phyloP scores from a whole-genome alignment of 345 rosid genomes.

The Camelina neglecta region DNA sequence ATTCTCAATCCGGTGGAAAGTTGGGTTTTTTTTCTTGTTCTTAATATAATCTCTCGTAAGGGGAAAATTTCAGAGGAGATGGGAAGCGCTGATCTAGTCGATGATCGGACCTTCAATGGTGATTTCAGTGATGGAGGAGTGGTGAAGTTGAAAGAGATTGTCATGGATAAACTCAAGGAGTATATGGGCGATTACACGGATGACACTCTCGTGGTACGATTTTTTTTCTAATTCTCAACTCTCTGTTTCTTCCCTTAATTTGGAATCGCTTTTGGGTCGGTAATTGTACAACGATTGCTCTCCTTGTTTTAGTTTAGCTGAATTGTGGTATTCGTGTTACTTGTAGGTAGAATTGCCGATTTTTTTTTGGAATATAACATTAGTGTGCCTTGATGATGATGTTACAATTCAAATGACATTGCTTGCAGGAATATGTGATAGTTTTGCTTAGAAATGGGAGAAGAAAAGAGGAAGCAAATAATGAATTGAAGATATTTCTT shows the following conservation, averaged over 20 bases:
- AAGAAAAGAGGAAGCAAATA: constrained; percentile 80
- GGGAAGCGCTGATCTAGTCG: constrained; percentile 67
- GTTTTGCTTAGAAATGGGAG: constrained; percentile 90
- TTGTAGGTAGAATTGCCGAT: constrained; percentile 12
- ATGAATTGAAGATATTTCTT: constrained; percentile 86
- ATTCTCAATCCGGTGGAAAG: constrained; percentile 34
- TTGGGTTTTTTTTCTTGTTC: constrained; percentile 36
- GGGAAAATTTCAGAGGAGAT: constrained; percentile 45
- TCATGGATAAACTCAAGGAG: constrained; percentile 85
- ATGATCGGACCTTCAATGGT: constrained; percentile 75
- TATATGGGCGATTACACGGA: constrained; percentile 98
- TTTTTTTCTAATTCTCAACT: background rate
- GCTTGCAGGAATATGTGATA: constrained; percentile 83
- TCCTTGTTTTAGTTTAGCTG: background rate
- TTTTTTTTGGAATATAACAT: background rate
- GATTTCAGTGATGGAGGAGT: constrained; percentile 80
- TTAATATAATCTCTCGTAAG: constrained; percentile 21
- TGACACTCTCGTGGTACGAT: constrained; percentile 88
- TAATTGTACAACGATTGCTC: background rate
- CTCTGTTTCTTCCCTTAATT: background rate
- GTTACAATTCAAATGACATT: constrained; percentile 13
- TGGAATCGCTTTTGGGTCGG: background rate
- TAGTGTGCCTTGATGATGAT: constrained; percentile 1
- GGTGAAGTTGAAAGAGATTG: constrained; percentile 65
- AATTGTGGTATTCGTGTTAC: background rate